These are phyloP conservation scores for Ogataea saltuana DNA, from an alignment of 805 yeast species.

Conservation along the genomic window DNA sequence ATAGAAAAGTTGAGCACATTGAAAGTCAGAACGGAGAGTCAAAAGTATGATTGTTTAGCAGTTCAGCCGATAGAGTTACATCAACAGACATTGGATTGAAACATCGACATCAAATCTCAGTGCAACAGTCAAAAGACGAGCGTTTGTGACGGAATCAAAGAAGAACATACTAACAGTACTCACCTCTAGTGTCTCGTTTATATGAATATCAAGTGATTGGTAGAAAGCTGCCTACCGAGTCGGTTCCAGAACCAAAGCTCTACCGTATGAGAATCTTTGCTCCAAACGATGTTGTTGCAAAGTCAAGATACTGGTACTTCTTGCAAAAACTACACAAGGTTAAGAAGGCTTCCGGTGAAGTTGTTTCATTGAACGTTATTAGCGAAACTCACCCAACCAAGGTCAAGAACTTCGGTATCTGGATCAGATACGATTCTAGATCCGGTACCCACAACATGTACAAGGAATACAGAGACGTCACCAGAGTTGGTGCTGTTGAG, in stretches of 20 bases:
- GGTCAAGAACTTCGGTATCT: slow-evolving; percentile 99
- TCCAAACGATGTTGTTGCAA: slow-evolving; percentile 97
- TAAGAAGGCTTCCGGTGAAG: slow-evolving; percentile 99
- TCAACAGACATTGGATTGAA: too few relatives aligned
- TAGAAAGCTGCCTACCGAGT: slow-evolving; percentile 99
- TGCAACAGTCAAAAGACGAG: too few relatives aligned
- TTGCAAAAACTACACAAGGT: slow-evolving; percentile 99
- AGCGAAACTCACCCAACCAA: slow-evolving; percentile 96
- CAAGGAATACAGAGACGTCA: slow-evolving; percentile 99
- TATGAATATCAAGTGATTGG: slow-evolving; percentile 99
- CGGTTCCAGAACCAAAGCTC: slow-evolving; percentile 99
- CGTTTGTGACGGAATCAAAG: too few relatives aligned
- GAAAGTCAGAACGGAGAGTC: background rate
- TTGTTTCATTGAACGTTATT: slow-evolving; percentile 89
- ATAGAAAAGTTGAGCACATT: slow-evolving; percentile 2
- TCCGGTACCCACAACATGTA: slow-evolving; percentile 99
- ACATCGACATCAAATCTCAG: background rate
- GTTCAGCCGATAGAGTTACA: too few relatives aligned
- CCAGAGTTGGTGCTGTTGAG: slow-evolving; percentile 99
- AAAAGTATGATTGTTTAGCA: slow-evolving; percentile 3
- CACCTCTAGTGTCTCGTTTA: slow-evolving; percentile 80
- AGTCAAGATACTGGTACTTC: slow-evolving; percentile 99
- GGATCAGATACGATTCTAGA: slow-evolving; percentile 99
- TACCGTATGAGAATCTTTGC: slow-evolving; percentile 99
- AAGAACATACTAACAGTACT: slow-evolving; percentile 23